phyloP scores from a whole-genome alignment of 2,329 filamentous ascomycete species.

The Calonectria leucothoes region DNA sequence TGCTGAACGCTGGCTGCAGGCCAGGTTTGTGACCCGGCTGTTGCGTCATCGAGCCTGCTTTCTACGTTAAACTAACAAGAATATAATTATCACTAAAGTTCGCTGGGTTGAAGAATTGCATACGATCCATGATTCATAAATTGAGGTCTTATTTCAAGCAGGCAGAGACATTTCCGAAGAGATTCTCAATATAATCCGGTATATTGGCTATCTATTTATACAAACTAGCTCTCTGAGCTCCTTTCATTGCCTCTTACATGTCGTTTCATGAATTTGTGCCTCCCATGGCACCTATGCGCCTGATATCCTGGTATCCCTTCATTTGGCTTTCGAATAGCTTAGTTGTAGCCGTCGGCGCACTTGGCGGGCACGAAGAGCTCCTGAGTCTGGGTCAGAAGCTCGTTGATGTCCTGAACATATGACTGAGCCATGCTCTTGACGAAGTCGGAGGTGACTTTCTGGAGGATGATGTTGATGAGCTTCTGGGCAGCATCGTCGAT shows the following conservation, averaged over 20 bases:
- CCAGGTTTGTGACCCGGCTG: too few relatives aligned
- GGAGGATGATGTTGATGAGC: background rate
- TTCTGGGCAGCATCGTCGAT: background rate
- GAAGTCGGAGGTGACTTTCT: background rate
- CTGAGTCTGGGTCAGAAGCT: background rate
- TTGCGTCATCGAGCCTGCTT: too few relatives aligned
- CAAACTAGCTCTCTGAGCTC: background rate
- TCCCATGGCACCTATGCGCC: background rate
- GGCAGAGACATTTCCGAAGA: background rate
- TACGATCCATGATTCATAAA: background rate
- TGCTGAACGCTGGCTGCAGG: too few relatives aligned
- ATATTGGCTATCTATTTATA: background rate
- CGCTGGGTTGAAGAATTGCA: too few relatives aligned
- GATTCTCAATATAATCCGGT: background rate
- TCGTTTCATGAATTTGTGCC: background rate
- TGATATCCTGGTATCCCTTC: background rate
- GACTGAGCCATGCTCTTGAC: background rate
- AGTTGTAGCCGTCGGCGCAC: background rate
- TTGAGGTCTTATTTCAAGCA: accelerated
- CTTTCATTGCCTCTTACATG: background rate
- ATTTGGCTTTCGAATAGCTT: background rate
- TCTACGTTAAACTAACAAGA: too few relatives aligned
- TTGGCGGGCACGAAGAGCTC: background rate
- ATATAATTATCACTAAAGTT: too few relatives aligned
- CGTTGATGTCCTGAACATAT: background rate